Base-by-base conservation (phyloP, 1,284 basidiomycete species). In the Leccinum ponderosum region DNA sequence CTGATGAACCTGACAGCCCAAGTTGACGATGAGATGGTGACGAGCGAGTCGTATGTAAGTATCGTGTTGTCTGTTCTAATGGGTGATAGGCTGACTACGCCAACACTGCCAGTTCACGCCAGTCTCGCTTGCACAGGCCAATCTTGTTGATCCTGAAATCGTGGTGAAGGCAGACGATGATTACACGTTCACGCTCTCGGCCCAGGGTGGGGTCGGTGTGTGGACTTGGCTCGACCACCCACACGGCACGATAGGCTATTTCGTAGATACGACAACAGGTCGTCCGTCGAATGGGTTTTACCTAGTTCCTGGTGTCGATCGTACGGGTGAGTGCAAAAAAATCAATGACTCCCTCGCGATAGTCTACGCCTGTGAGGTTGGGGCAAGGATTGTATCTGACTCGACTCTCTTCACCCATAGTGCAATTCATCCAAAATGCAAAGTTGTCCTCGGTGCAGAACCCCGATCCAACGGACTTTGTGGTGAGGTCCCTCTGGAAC, bases 181-280 rank as follows among this genome's bases (percentile, higher is more conserved):
- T 61, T 65, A 82, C 53, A 81, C 79, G 0, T 85, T 86, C 67
- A 82, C 78, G 4, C 69, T 87, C 3, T 83, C 83, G 3, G 83
- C 83, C 4, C 71, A 74, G 55, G 80, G 81, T 6, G 84, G 83
- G 2, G 84, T 86, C 4, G 83, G 81, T 1, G 76, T 80, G 4
- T 86, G 82, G 80, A 80, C 85, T 3, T 87, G 83, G 82, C 69
- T 87, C 4, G 83, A 87, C 59, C 84, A 86, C 68, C 83, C 83
- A 0, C 72, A 75, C 0, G 81, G 81, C 14, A 84, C 81, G 0
- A 71, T 86, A 3, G 86, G 85, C 1, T 76, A 80, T 55, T 87
- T 87, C 67, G 73, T 81, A 33, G 83, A 85, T 60, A 67, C 63
- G 29, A 60, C 61, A 9, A 82, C 80, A 1, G 75, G 75, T 0